Base-by-base conservation (phyloP, 306 rosid species). In the Prunus mongolica region DNA sequence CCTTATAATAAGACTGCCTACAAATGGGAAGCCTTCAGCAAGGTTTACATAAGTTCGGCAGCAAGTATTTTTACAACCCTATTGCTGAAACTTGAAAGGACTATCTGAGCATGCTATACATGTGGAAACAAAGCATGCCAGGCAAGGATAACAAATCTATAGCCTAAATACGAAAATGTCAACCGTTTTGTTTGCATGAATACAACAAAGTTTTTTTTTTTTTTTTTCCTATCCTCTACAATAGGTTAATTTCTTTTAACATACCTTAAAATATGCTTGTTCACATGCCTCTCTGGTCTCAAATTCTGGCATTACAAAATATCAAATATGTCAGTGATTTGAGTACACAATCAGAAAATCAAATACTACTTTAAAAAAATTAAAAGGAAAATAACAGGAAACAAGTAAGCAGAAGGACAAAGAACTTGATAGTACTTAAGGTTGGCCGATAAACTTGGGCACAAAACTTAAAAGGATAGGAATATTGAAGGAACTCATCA, bases 261-360 rank as follows among this genome's bases (percentile, higher is more conserved):
- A 49, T 76, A 95, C 99, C 99, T 95, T 95, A 76, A 85, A 95
- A 89, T 92, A 95, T 61, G 99, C 97, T 71, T 89, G 89, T 82
- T 95, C 98, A 79, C 99, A 95, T 38, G 96, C 84, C 71, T 69
- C 84, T 49, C 72, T 76, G 62, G 84, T 82, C 78, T 95, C 99
- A 81, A 95, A 95, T 84, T 92, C 96, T 95, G 97, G 72, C 78
- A 75, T 57, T 11, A 44, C 56, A 41, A 71, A 2, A 27, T 61
- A 78, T 11, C 44, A 69, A 61, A 73, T 19, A 38, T 38, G 44
- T 38, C 44, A 41, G 32, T 15, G 52, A 82, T 84, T 62, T 83
- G 76, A 77, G 45, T 63, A 22, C 50, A 28, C 78, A 8, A 70
- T 54, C 69, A 68, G 24, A 51, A 50, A 78, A n/a, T 24, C 49